A percentile compares a stretch with the other conserved stretches of the same genome.
Conservation (phyloP, 495 filamentous ascomycete species). For the Aspergillus leporis region DNA sequence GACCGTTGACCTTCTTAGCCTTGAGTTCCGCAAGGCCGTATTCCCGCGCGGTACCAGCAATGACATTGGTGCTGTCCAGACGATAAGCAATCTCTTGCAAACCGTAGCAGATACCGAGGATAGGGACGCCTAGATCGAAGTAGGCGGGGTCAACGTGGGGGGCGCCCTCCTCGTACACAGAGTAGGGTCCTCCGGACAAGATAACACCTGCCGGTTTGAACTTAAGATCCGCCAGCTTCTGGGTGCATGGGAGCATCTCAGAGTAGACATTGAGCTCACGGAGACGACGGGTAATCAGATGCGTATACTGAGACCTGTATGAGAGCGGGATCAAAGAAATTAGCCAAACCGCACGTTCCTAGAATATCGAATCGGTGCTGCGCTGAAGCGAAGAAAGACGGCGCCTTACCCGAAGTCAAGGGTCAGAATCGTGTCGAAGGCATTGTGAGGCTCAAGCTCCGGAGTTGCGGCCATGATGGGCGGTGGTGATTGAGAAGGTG, state of each 20-base stretch:
- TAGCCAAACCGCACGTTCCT: background rate
- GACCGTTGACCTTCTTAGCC: conserved; percentile 48
- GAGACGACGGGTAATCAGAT: conserved; percentile 75
- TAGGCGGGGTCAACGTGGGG: conserved; percentile 78
- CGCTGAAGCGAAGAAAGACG: conserved; percentile 6
- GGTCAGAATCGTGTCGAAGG: conserved; percentile 66
- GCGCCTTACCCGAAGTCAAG: conserved; percentile 60
- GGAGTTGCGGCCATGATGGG: conserved; percentile 21
- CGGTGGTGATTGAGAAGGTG: background rate
- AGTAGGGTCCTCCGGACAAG: conserved; percentile 69
- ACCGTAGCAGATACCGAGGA: conserved; percentile 81
- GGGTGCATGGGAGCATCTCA: conserved; percentile 92
- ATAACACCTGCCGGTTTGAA: conserved; percentile 85
- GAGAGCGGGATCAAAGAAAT: background rate
- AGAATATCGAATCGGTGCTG: background rate
- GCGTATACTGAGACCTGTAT: conserved; percentile 59
- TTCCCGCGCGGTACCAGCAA: conserved; percentile 68
- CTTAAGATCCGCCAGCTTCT: conserved; percentile 73
- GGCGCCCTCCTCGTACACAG: conserved; percentile 69
- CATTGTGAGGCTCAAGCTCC: conserved; percentile 44
- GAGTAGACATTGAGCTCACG: conserved; percentile 82
- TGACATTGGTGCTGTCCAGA: conserved; percentile 65
- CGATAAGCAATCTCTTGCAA: conserved; percentile 82
- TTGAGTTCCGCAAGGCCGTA: conserved; percentile 67
- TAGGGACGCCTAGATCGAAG: conserved; percentile 75